These are phyloP conservation scores for Nitzschia sp. DNA, from an alignment of 108 stramenopile species.

Conservation along the genomic window DNA sequence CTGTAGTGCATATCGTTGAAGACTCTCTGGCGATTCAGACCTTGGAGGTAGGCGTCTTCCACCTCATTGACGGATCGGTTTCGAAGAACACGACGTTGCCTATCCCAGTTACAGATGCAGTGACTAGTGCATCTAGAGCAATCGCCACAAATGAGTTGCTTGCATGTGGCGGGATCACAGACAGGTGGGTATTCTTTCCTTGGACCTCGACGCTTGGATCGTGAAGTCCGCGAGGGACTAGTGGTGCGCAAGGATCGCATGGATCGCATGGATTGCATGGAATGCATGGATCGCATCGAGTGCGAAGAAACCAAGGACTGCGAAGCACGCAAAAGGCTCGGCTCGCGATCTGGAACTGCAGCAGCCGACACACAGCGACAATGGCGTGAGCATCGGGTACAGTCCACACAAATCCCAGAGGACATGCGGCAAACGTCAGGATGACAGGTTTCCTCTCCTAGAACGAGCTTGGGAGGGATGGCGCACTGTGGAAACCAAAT, in stretches of 20 bases:
- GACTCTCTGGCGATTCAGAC: neutral
- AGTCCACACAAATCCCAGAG: constrained; percentile 8
- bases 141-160: constrained; percentile 14
- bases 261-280: no score
- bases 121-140: constrained; percentile 11
- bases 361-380: neutral
- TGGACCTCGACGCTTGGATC: no score
- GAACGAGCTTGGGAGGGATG: neutral
- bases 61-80: neutral
- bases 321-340: neutral
- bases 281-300: no score
- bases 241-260: no score
- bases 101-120: constrained; percentile 15
- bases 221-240: no score
- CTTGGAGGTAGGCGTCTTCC: neutral
- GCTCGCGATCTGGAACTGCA: neutral
- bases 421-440: constrained; percentile 9
- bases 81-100: neutral
- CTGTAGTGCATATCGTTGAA: neutral
- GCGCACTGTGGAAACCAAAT: constrained; percentile 4
- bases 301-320: neutral
- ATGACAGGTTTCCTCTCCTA: constrained; percentile 3
- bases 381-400: constrained; percentile 3
- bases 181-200: neutral
- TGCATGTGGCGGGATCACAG: constrained; percentile 4